Conservation (phyloP, 139 green algal genomes). For the Chlamydomonas schloesseri region DNA sequence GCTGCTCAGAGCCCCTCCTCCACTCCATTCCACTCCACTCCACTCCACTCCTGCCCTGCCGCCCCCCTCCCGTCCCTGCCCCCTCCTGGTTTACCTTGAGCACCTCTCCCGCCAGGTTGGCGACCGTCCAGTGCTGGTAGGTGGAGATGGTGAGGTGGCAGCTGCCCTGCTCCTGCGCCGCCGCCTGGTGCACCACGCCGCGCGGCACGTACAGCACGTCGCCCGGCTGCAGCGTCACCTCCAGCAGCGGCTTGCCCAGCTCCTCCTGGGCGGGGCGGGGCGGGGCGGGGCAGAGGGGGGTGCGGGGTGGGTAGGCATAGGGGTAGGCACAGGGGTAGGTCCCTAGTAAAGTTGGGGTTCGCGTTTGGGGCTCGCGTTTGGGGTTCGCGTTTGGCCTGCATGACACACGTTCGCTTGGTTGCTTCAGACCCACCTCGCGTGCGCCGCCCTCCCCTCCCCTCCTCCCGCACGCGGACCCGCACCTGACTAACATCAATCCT, state of each 20-base stretch:
- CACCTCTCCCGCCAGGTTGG: conserved; percentile 48
- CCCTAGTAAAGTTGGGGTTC: too few relatives aligned
- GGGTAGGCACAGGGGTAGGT: too few relatives aligned
- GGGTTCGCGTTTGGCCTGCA: background rate
- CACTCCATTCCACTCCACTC: background rate
- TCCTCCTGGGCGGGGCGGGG: conserved; percentile 15
- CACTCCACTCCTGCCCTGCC: too few relatives aligned
- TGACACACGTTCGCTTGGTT: background rate
- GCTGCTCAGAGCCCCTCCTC: too few relatives aligned
- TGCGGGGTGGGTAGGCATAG: too few relatives aligned
- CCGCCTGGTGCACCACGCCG: conserved; percentile 82
- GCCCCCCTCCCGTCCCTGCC: too few relatives aligned
- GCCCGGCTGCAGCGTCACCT: conserved; percentile 76
- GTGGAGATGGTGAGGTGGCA: conserved; percentile 83
- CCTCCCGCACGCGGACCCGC: too few relatives aligned
- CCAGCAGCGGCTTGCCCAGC: conserved; percentile 67
- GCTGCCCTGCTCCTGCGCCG: conserved; percentile 54
- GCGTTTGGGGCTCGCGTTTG: too few relatives aligned
- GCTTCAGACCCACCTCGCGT: background rate
- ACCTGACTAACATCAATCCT: too few relatives aligned
- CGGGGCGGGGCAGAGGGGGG: background rate
- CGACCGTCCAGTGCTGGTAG: conserved; percentile 76
- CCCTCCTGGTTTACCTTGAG: background rate
- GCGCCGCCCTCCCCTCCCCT: background rate
- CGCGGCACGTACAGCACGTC: conserved; percentile 92